Percentiles rank a stretch among this genome's conserved stretches.
Conservation (phyloP, 1,139 yeast genomes). For the Blastobotrys malaysiensis region DNA sequence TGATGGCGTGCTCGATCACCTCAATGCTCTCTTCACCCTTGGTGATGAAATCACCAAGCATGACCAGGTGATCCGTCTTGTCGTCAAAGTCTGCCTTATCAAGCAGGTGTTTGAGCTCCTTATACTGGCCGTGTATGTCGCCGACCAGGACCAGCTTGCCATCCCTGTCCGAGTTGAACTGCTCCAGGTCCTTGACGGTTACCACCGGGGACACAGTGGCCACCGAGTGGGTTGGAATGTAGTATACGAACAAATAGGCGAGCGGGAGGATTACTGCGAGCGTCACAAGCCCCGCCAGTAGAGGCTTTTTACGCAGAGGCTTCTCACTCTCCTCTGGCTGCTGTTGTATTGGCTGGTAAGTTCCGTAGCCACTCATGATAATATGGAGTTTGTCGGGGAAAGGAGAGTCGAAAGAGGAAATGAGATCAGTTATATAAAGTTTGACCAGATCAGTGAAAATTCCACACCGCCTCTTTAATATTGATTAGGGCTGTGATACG, state of each 20-base stretch:
- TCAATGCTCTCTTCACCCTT: conserved; percentile 76
- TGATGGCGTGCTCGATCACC: conserved; percentile 61
- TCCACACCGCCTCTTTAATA: not conserved
- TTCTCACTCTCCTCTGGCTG: not conserved
- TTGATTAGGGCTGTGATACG: not conserved
- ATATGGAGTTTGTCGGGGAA: too few relatives aligned
- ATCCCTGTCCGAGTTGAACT: conserved; percentile 19
- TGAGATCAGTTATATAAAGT: not conserved
- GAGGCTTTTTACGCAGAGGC: not conserved
- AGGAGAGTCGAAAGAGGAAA: too few relatives aligned
- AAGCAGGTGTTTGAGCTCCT: conserved; percentile 49
- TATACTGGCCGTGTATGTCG: conserved; percentile 79
- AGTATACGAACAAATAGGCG: conserved; percentile 18
- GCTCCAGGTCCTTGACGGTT: conserved; percentile 18
- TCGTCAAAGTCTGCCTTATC: conserved; percentile 40
- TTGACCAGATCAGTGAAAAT: not conserved
- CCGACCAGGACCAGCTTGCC: conserved; percentile 64
- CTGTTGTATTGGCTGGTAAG: conserved; percentile 9
- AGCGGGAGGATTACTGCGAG: conserved; percentile 7
- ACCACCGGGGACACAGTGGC: conserved; percentile 10
- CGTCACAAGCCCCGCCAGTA: not conserved
- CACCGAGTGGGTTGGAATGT: conserved; percentile 14
- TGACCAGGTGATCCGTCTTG: conserved; percentile 52
- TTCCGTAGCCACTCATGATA: conserved; percentile 5
- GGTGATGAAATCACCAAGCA: conserved; percentile 79